Evolutionary conservation across 108 stramenopile species (phyloP), one percentile per base, ranked within the genome.

Genomic region (Cylindrotheca closterium): DNA sequence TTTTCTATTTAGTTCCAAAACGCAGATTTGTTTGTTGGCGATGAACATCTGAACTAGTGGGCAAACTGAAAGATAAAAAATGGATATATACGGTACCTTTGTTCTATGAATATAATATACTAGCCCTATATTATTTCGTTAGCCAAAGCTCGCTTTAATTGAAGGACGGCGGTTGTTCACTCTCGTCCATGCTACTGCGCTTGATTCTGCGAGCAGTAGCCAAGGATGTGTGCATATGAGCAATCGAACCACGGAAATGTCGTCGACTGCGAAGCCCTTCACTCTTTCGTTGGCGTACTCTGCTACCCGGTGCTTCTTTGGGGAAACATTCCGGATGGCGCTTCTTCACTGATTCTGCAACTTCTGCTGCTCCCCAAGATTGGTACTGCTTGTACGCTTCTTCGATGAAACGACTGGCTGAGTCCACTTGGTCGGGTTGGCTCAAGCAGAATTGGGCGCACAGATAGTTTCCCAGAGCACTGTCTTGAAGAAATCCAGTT

Each of bases 401-500:
- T 4, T 12, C 3, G 4, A 59, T 4, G 31, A 29, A 59, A 3
- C n/a, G 18, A 3, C 29, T 34, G 3, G 37, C 37, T 23, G 37
- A 59, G 24, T 59, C 19, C 21, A 19, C 19, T n/a, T 22, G 3
- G 19, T 31, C 37, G 21, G 24, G 30, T 45, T 19, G 32, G 15
- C 37, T 15, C 19, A 45, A 19, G 58, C 58, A 59, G 42, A 59
- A 59, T 34, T 59, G 33, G 3, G 37, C 32, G 19, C 58, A 59
- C 7, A 59, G 58, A 21, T 59, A 42, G 21, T 45, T 59, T 21
- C 33, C 58, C 58, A 59, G n/a, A 12, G 33, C 58, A 4, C 19
- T 28, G 31, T 59, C 58, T 45, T 59, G 58, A 34, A 59, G 32
- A 19, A 59, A 59, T 5, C 58, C 58, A 3, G 58, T 28, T 59